Percentiles rank a stretch among this genome's conserved stretches.
These are phyloP conservation scores for Kodamaea nitidulidarum DNA, from an alignment of 805 yeast species.

Conservation along the genomic window DNA sequence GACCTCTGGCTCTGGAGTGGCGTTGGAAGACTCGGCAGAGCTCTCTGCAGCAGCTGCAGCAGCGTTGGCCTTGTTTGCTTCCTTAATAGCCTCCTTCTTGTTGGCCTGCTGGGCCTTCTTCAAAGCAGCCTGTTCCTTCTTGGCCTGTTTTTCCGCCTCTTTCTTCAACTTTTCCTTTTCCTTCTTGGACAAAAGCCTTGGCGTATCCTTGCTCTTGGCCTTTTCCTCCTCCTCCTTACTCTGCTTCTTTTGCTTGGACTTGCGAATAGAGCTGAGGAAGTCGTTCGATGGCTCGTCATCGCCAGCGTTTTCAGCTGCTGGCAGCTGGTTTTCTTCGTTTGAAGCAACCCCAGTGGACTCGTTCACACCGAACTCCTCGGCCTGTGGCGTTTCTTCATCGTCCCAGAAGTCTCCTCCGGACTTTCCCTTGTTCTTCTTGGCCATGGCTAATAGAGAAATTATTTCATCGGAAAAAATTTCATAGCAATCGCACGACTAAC, in stretches of 20 bases:
- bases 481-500: constrained; percentile 3
- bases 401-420: constrained; percentile 79
- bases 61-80: constrained; percentile 43
- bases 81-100: constrained; percentile 54
- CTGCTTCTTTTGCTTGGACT: constrained; percentile 73
- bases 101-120: constrained; percentile 70
- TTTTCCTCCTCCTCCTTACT: constrained; percentile 61
- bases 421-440: constrained; percentile 53
- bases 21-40: constrained; percentile 17
- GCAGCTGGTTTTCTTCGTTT: constrained; percentile 26
- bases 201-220: constrained; percentile 49
- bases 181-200: constrained; percentile 82
- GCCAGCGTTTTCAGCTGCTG: constrained; percentile 11
- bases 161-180: constrained; percentile 94
- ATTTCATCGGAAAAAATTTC: constrained; percentile 2
- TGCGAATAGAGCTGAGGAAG: constrained; percentile 79
- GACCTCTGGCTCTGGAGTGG: constrained; percentile 35
- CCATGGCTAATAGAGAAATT: constrained; percentile 31
- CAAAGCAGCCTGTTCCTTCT: constrained; percentile 84
- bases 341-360: constrained; percentile 22
- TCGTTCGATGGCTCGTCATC: constrained; percentile 42
- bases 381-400: constrained; percentile 54
- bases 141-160: constrained; percentile 83
- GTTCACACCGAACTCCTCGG: constrained; percentile 32
- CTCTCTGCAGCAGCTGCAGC: constrained; percentile 23